Evolutionary conservation across 1,284 basidiomycete genomes (phyloP).

Genomic region (Garcileccinum viscosum): DNA sequence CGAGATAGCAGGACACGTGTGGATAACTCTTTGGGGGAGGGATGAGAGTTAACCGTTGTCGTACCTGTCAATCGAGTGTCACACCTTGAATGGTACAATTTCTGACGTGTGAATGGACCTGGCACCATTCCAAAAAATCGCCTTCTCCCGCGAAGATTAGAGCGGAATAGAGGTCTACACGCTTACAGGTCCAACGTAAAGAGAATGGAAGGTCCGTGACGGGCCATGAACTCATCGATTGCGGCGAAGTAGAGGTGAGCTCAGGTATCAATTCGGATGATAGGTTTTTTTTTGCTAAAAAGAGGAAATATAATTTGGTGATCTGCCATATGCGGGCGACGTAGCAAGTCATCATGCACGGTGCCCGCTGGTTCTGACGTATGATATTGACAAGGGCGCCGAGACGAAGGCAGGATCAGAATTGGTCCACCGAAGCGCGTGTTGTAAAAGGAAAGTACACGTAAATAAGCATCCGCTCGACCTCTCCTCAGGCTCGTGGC

Average conservation of each 20-base stretch:
- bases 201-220: neutral
- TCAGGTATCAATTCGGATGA: neutral
- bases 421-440: slow-evolving; percentile 3
- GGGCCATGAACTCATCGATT: neutral
- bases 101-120: slow-evolving; percentile 29
- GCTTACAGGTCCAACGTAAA: neutral
- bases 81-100: neutral
- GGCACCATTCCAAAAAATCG: neutral
- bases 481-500: slow-evolving; percentile 12
- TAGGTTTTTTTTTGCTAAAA: neutral
- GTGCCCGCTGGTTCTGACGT: slow-evolving; percentile 2
- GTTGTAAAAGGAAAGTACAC: slow-evolving; percentile 2
- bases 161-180: slow-evolving; percentile 3
- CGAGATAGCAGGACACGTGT: slow-evolving; percentile 16
- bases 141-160: slow-evolving; percentile 43
- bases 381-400: slow-evolving; percentile 8
- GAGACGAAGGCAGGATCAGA: slow-evolving; percentile 2
- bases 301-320: neutral
- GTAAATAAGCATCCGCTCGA: slow-evolving; percentile 10
- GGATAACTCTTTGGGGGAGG: neutral
- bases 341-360: slow-evolving; percentile 6
- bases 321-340: slow-evolving; percentile 2
- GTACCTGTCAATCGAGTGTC: slow-evolving; percentile 9
- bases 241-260: neutral
- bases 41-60: slow-evolving; percentile 10